These are phyloP conservation scores for Phaeomoniella chlamydospora DNA, from an alignment of 2,329 filamentous ascomycete genomes.

Conservation along the genomic window DNA sequence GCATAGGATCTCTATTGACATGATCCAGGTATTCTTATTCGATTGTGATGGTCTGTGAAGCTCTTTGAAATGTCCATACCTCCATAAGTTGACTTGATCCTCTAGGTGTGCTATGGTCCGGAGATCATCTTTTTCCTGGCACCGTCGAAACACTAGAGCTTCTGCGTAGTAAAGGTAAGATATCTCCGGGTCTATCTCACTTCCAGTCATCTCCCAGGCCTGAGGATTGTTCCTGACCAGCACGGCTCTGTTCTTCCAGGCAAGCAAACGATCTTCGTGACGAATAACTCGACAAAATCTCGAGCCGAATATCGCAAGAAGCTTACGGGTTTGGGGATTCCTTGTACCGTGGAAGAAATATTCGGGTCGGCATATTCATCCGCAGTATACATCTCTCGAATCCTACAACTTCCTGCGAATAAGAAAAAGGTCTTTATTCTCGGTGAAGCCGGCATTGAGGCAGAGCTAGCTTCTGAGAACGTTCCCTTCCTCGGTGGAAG, in stretches of 20 bases:
- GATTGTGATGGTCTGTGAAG: slow-evolving; percentile 75
- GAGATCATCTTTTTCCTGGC: slow-evolving; percentile 74
- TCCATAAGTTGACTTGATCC: slow-evolving; percentile 1
- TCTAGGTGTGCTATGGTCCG: slow-evolving; percentile 89
- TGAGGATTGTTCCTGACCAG: not conserved
- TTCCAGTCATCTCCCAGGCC: slow-evolving; percentile 4
- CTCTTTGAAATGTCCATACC: slow-evolving; percentile 1
- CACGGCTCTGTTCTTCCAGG: slow-evolving; percentile 33
- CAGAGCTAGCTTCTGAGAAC: slow-evolving; percentile 68
- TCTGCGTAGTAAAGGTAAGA: slow-evolving; percentile 61
- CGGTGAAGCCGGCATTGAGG: slow-evolving; percentile 81
- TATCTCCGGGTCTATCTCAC: slow-evolving; percentile 1
- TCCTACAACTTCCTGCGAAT: slow-evolving; percentile 54
- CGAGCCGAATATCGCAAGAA: slow-evolving; percentile 87
- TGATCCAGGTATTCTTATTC: slow-evolving; percentile 66
- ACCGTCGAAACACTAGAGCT: slow-evolving; percentile 75
- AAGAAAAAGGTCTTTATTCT: slow-evolving; percentile 92
- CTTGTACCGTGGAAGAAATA: slow-evolving; percentile 68
- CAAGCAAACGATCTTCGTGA: slow-evolving; percentile 90
- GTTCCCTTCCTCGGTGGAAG: slow-evolving; percentile 76
- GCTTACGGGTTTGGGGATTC: slow-evolving; percentile 67
- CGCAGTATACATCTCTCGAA: slow-evolving; percentile 88
- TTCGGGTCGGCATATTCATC: slow-evolving; percentile 94
- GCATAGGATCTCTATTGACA: slow-evolving; percentile 4
- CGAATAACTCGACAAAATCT: slow-evolving; percentile 97